Evolutionary conservation across 2,329 filamentous ascomycete species (phyloP), one percentile per base, ranked within the genome.

Genomic region (Trichoderma hamatum): DNA sequence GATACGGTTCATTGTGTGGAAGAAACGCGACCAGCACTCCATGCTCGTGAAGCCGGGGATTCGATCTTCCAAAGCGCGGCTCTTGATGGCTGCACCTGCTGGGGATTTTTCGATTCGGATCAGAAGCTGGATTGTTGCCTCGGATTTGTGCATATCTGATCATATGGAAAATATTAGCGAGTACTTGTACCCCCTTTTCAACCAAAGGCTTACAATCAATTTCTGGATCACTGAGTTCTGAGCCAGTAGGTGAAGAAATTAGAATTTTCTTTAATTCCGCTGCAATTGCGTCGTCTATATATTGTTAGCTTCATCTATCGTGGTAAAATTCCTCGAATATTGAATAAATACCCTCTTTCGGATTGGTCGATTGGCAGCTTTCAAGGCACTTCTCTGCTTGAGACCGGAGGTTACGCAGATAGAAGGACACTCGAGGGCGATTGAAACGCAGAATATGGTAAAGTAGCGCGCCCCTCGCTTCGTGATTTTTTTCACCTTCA

Each of bases 21-120:
- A n/a, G 5, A 65, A 10, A 2, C 49, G 2, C 2, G 62, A n/a
- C 62, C 62, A 65, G 52, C 62, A 56, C 55, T 65, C 62, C 62
- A 56, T 56, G 26, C 62, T 65, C 3, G 1, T 56, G 24, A 24
- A 32, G 1, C 62, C 62, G 4, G 5, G 26, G 1, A 65, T 32
- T 19, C 62, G 62, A 13, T 56, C n/a, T 56, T 34, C 62, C 1
- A 46, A 7, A 3, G 62, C 62, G 19, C 51, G 51, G 1, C 32
- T 14, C 9, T 30, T 54, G 13, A 65, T 56, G 1, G 28, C 7
- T 28, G 24, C 16, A 2, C 61, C 61, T 5, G 11, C 49, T 55
- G 2, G 26, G 2, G 49, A 43, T 10, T 36, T 10, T 2, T 64
- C 62, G 1, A 65, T 56, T 11, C 21, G 52, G 4, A 19, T 19